These are phyloP conservation scores for Aureobasidium sp. DNA, from an alignment of 2,329 filamentous ascomycete genomes.

Conservation along the genomic window DNA sequence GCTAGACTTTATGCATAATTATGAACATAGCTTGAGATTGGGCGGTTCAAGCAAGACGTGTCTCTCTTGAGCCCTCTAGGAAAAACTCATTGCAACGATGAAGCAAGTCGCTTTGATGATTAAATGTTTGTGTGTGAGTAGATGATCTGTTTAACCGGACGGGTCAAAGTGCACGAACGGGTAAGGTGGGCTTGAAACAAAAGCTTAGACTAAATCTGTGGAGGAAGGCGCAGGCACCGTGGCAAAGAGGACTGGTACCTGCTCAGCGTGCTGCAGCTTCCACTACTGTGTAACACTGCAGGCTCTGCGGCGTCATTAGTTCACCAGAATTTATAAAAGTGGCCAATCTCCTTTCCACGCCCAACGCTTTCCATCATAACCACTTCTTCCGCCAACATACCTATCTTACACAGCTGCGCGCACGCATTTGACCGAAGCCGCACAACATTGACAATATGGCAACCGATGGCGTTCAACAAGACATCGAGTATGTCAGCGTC, in stretches of 20 bases:
- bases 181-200: neutral
- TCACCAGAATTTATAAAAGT: constrained; percentile 5
- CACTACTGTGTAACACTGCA: constrained; percentile 4
- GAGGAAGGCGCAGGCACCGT: neutral
- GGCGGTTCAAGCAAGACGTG: neutral
- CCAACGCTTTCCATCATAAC: neutral
- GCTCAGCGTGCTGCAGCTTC: constrained; percentile 11
- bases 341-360: neutral
- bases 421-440: neutral
- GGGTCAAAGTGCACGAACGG: neutral
- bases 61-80: too few species aligned
- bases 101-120: neutral
- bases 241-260: neutral
- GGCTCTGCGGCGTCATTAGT: neutral
- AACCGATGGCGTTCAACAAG: constrained; percentile 5
- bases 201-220: neutral
- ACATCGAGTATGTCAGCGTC: constrained; percentile 13
- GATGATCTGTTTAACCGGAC: neutral
- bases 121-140: neutral
- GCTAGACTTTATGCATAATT: neutral
- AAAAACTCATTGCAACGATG: neutral
- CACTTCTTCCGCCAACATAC: neutral
- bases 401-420: neutral
- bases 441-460: neutral
- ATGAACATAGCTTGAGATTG: neutral